phyloP scores from a whole-genome alignment of 1,284 basidiomycete genomes.

The Marasmius tenuissimus region DNA sequence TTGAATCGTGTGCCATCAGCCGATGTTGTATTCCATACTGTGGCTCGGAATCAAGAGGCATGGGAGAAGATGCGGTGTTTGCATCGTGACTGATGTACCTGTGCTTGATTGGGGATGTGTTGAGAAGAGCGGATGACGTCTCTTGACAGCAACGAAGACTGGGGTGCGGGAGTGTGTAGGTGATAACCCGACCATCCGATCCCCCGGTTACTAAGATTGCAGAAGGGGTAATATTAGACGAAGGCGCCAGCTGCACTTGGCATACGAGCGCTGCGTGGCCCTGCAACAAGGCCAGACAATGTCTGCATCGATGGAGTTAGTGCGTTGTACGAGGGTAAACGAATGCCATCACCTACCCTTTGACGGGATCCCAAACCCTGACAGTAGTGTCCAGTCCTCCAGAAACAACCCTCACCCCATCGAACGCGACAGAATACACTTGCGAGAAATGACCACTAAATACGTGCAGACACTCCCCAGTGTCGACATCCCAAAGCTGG shows the following conservation, averaged over 20 bases:
- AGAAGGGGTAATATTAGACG: conserved; percentile 16
- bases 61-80: conserved; percentile 11
- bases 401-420: conserved; percentile 83
- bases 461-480: conserved; percentile 82
- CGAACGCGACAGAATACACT: conserved; percentile 93
- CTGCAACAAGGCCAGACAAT: conserved; percentile 84
- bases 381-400: conserved; percentile 93
- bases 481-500: conserved; percentile 84
- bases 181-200: conserved; percentile 92
- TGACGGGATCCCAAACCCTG: conserved; percentile 81
- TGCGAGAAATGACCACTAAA: conserved; percentile 90
- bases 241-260: conserved; percentile 79
- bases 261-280: conserved; percentile 95
- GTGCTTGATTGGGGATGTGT: background rate
- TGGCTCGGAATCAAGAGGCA: background rate
- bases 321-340: background rate
- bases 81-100: background rate
- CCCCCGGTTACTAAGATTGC: conserved; percentile 83
- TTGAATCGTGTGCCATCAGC: background rate
- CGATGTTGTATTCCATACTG: background rate
- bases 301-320: conserved; percentile 38
- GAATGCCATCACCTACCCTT: conserved; percentile 54
- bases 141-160: background rate
- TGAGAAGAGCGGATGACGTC: background rate
- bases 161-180: conserved; percentile 70